A percentile compares a stretch with the other conserved stretches of the same genome.
Conservation (phyloP, 805 yeast genomes). For the Candida tallmaniae region DNA sequence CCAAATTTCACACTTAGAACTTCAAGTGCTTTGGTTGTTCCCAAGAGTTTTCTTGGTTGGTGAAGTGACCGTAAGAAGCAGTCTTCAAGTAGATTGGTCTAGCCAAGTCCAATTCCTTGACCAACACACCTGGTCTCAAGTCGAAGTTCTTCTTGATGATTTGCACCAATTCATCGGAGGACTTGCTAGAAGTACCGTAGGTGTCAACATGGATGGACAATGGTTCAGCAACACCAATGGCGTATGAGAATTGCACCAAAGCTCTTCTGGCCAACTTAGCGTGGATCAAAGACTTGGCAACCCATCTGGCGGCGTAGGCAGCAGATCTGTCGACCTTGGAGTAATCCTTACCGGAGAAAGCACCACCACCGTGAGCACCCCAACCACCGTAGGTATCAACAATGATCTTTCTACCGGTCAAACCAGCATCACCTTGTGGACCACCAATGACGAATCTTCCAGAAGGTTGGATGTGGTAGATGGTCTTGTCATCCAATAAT, state of each 20-base stretch:
- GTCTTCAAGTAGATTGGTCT: slow-evolving; percentile 99
- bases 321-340: slow-evolving; percentile 99
- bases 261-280: slow-evolving; percentile 97
- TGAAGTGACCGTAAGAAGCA: slow-evolving; percentile 99
- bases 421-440: slow-evolving; percentile 99
- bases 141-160: slow-evolving; percentile 94
- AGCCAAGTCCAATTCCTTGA: slow-evolving; percentile 93
- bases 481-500: slow-evolving; percentile 89
- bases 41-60: slow-evolving; percentile 98
- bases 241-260: slow-evolving; percentile 97
- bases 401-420: slow-evolving; percentile 98
- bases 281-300: slow-evolving; percentile 93
- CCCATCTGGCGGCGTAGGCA: slow-evolving; percentile 99
- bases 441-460: slow-evolving; percentile 99
- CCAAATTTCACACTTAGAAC: slow-evolving; percentile 35
- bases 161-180: slow-evolving; percentile 84
- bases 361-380: slow-evolving; percentile 99
- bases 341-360: slow-evolving; percentile 99
- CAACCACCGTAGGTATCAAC: slow-evolving; percentile 99
- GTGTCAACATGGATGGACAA: slow-evolving; percentile 96
- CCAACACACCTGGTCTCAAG: slow-evolving; percentile 99
- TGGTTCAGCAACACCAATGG: slow-evolving; percentile 99
- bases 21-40: slow-evolving; percentile 87
- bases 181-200: slow-evolving; percentile 92
- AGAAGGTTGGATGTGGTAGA: slow-evolving; percentile 98